Evolutionary conservation across 2,329 filamentous ascomycete genomes (phyloP).

Genomic region (Onygenales sp.): DNA sequence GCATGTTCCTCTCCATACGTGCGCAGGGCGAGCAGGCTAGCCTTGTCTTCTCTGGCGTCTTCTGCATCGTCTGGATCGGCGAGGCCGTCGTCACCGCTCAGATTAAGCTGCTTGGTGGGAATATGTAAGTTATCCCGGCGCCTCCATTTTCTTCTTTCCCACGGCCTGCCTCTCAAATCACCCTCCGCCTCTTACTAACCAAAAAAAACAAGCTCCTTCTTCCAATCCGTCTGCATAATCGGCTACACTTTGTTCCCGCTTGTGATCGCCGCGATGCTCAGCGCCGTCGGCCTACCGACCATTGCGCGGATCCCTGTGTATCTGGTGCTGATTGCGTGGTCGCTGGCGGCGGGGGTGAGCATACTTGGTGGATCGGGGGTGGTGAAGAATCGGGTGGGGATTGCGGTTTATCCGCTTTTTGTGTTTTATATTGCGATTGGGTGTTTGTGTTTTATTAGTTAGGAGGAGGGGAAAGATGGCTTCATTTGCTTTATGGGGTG

Average conservation of each 20-base stretch:
- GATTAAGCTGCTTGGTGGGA: slow-evolving; percentile 91
- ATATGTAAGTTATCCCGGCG: slow-evolving; percentile 61
- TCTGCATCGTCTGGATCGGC: slow-evolving; percentile 93
- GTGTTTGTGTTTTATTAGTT: slow-evolving; percentile 96
- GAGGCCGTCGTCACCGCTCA: slow-evolving; percentile 96
- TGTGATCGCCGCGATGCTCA: slow-evolving; percentile 84
- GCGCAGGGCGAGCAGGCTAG: slow-evolving; percentile 73
- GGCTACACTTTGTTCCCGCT: slow-evolving; percentile 96
- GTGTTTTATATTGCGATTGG: slow-evolving; percentile 91
- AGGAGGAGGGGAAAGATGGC: slow-evolving; percentile 18
- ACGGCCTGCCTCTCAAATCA: background rate
- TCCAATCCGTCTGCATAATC: slow-evolving; percentile 95
- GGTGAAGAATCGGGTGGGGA: slow-evolving; percentile 83
- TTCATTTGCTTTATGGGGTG: background rate
- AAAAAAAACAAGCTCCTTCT: slow-evolving; percentile 66
- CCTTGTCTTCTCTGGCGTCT: slow-evolving; percentile 88
- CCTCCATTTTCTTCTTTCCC: background rate
- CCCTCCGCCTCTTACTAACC: slow-evolving; percentile 5
- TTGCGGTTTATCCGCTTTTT: slow-evolving; percentile 90
- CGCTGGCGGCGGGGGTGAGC: slow-evolving; percentile 86
- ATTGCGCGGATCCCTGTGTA: slow-evolving; percentile 87
- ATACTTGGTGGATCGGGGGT: slow-evolving; percentile 93
- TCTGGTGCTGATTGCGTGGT: slow-evolving; percentile 80
- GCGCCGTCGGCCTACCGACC: slow-evolving; percentile 67
- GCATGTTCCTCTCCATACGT: slow-evolving; percentile 75